A percentile compares a stretch with the other conserved stretches of the same genome.
These are phyloP conservation scores for Besnoitia besnoiti DNA, from an alignment of 169 alveolate genomes.

Conservation along the genomic window DNA sequence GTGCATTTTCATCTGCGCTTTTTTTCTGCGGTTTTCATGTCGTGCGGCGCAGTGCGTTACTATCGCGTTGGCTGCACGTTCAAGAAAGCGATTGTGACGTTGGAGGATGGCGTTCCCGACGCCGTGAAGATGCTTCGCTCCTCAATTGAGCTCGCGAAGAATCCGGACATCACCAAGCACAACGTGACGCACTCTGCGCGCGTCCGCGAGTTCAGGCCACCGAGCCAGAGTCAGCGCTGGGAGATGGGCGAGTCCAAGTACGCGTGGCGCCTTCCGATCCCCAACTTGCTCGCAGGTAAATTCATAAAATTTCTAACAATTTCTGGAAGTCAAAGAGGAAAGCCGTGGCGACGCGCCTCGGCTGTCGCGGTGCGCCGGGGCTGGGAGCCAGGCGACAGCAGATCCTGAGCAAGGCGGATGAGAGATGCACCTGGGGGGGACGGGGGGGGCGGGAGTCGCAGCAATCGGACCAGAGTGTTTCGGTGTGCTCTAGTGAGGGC, in stretches of 20 bases:
- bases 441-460: too few species aligned
- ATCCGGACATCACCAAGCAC: conserved; percentile 85
- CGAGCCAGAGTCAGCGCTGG: background rate
- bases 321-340: too few species aligned
- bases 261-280: conserved; percentile 59
- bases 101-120: conserved; percentile 87
- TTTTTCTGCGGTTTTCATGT: background rate
- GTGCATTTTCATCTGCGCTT: background rate
- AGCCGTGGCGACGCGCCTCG: too few species aligned
- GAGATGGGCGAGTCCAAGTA: conserved; percentile 43
- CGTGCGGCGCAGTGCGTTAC: conserved; percentile 63
- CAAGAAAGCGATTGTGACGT: conserved; percentile 87
- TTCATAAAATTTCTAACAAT: too few species aligned
- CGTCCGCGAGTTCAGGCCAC: background rate
- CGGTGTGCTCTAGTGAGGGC: too few species aligned
- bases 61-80: conserved; percentile 86
- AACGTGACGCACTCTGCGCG: conserved; percentile 57
- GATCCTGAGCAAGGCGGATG: too few species aligned
- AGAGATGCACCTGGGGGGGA: too few species aligned
- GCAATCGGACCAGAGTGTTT: too few species aligned
- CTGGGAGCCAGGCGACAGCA: too few species aligned
- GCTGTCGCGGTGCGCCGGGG: too few species aligned
- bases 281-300: conserved; percentile 50
- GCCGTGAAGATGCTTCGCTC: conserved; percentile 86
- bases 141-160: conserved; percentile 78